These are phyloP conservation scores for Fusarium veterinarium DNA, from an alignment of 2,329 filamentous ascomycete genomes.

Conservation along the genomic window DNA sequence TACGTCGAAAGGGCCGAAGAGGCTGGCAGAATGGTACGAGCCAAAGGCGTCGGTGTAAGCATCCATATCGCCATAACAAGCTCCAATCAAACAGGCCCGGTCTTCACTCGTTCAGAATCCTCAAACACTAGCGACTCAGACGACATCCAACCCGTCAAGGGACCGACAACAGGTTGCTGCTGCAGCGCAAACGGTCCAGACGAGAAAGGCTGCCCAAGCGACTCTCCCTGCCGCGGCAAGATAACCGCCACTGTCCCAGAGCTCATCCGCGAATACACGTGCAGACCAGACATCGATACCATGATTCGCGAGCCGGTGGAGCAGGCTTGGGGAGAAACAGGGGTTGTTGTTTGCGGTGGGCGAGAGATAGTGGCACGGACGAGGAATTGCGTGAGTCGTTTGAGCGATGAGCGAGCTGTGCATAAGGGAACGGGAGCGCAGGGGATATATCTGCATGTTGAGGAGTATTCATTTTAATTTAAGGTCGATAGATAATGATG, in stretches of 20 bases:
- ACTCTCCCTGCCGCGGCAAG: slow-evolving; percentile 20
- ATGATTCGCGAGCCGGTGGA: slow-evolving; percentile 67
- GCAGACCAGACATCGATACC: slow-evolving; percentile 61
- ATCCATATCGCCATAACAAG: slow-evolving; percentile 67
- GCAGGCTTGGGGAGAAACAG: slow-evolving; percentile 69
- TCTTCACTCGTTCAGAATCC: slow-evolving; percentile 44
- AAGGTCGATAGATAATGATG: background rate
- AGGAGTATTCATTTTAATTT: slow-evolving; percentile 67
- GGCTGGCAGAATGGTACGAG: slow-evolving; percentile 55
- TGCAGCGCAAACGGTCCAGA: slow-evolving; percentile 26
- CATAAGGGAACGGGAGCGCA: slow-evolving; percentile 74
- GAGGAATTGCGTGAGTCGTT: slow-evolving; percentile 64
- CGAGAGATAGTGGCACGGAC: slow-evolving; percentile 64
- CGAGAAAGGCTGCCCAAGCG: slow-evolving; percentile 27
- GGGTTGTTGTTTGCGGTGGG: slow-evolving; percentile 70
- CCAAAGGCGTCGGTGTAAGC: slow-evolving; percentile 60
- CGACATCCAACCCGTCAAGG: slow-evolving; percentile 26
- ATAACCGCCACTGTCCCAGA: slow-evolving; percentile 34
- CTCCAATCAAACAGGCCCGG: slow-evolving; percentile 6
- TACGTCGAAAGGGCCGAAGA: slow-evolving; percentile 62
- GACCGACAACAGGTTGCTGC: slow-evolving; percentile 37
- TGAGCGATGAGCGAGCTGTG: slow-evolving; percentile 71
- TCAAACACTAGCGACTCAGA: slow-evolving; percentile 37
- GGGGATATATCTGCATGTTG: slow-evolving; percentile 69
- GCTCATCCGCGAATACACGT: slow-evolving; percentile 57